Evolutionary conservation across 306 rosid species (phyloP), one percentile per base, ranked within the genome.

Genomic region (Medicago arabica): DNA sequence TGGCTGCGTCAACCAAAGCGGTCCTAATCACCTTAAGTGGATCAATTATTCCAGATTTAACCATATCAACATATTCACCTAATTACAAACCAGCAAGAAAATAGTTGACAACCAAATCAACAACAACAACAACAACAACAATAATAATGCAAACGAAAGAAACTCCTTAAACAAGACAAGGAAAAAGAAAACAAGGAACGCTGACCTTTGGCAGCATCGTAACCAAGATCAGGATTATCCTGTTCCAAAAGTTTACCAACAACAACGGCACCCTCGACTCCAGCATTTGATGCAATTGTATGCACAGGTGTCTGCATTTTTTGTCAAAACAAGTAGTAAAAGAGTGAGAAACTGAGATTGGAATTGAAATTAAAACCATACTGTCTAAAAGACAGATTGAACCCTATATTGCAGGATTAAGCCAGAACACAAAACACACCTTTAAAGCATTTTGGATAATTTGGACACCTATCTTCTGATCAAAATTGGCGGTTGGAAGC

Each of bases 31-130:
- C 99, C 84, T 95, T 95, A 85, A 95, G 67, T 19, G 99, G 99
- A 67, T 95, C 99, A 6, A 95, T 92, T 41, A 95, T 90, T 82
- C 99, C 99, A 3, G 92, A 54, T 80, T 92, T 92, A 53, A 95
- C 79, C 99, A 95, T 95, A 51, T 95, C 97, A 69, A 95, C 97
- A 84, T 95, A 95, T 82, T 95, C 97, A 78, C 92, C 97, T 95
- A 87, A 60, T 83, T 1, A 50, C 23, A 44, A 59, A 83, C 23
- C 21, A 60, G 39, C 49, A 19, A 19, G 39, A 12, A 67, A 38
- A 55, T 58, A 7, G 0, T 51, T 31, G 34, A 28, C 19, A 69
- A 53, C 54, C 46, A 41, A 77, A 69, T 63, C 67, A 73, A 19
- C 8, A 67, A 40, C 3, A 36, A 12, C 0, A 44, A 44, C 3